phyloP scores from a whole-genome alignment of 108 stramenopile genomes.

The Cyclotella choctawhatcheeana region DNA sequence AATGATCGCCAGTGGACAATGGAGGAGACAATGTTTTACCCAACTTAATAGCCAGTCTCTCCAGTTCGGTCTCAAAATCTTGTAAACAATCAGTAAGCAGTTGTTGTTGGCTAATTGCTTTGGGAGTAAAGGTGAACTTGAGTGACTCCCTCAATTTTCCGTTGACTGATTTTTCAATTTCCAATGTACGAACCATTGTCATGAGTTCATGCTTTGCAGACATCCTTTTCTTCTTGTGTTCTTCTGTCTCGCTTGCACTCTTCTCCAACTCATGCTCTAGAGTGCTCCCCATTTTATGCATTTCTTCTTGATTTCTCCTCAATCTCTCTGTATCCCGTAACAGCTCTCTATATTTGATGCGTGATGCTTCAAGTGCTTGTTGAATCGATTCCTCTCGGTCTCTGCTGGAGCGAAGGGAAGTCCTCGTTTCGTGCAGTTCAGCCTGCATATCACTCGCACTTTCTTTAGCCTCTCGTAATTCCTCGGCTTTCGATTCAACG shows the following conservation, averaged over 20 bases:
- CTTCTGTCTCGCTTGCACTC: slow-evolving; percentile 80
- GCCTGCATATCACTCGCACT: slow-evolving; percentile 62
- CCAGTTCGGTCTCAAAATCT: slow-evolving; percentile 71
- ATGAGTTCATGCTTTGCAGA: slow-evolving; percentile 88
- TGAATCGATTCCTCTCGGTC: slow-evolving; percentile 57
- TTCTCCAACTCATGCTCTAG: slow-evolving; percentile 77
- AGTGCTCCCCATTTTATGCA: slow-evolving; percentile 75
- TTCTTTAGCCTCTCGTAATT: slow-evolving; percentile 75
- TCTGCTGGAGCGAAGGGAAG: slow-evolving; percentile 62
- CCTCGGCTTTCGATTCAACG: slow-evolving; percentile 85
- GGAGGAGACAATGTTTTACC: slow-evolving; percentile 65
- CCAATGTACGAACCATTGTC: slow-evolving; percentile 77
- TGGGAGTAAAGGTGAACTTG: slow-evolving; percentile 84
- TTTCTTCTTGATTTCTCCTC: slow-evolving; percentile 77
- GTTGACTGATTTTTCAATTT: slow-evolving; percentile 70
- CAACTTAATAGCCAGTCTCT: slow-evolving; percentile 60
- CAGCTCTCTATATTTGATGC: slow-evolving; percentile 77
- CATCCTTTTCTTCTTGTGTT: slow-evolving; percentile 85
- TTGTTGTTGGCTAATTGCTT: slow-evolving; percentile 84
- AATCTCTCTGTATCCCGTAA: slow-evolving; percentile 79
- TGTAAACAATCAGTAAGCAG: slow-evolving; percentile 65
- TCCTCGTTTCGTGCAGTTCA: slow-evolving; percentile 73
- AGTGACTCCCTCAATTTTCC: slow-evolving; percentile 71
- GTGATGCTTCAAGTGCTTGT: slow-evolving; percentile 77
- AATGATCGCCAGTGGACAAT: slow-evolving; percentile 14